Conservation (phyloP, 345 rosid species). For the Conringia planisiliqua region DNA sequence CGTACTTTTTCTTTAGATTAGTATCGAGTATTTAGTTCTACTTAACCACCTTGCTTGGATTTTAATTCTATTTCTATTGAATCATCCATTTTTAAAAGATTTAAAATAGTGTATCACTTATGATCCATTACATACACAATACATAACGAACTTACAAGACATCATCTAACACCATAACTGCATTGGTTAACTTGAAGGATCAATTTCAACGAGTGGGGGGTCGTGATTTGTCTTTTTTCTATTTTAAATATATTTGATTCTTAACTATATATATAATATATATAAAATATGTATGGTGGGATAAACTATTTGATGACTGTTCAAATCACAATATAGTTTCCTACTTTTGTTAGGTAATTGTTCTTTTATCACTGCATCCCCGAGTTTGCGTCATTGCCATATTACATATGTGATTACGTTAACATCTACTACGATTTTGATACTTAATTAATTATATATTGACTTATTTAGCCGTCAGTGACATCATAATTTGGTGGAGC, state of each 20-base stretch:
- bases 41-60: not conserved
- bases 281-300: not conserved
- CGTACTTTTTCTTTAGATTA: not conserved
- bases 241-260: not conserved
- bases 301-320: conserved; percentile 14
- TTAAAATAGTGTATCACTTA: not conserved
- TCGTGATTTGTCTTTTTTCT: not conserved
- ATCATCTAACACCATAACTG: not conserved
- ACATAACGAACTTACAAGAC: not conserved
- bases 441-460: not conserved
- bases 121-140: not conserved
- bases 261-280: not conserved
- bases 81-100: not conserved
- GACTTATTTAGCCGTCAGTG: conserved; percentile 1
- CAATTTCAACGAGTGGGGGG: not conserved
- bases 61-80: not conserved
- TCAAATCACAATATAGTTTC: conserved; percentile 15
- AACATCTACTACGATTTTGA: not conserved
- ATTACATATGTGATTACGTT: conserved; percentile 22
- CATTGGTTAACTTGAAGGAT: not conserved
- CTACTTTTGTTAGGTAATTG: conserved; percentile 29
- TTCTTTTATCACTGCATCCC: conserved; percentile 16
- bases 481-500: not conserved
- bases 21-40: not conserved
- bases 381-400: conserved; percentile 19